These are phyloP conservation scores for Abelmoschus esculentus DNA, from an alignment of 345 rosid genomes.

Conservation along the genomic window DNA sequence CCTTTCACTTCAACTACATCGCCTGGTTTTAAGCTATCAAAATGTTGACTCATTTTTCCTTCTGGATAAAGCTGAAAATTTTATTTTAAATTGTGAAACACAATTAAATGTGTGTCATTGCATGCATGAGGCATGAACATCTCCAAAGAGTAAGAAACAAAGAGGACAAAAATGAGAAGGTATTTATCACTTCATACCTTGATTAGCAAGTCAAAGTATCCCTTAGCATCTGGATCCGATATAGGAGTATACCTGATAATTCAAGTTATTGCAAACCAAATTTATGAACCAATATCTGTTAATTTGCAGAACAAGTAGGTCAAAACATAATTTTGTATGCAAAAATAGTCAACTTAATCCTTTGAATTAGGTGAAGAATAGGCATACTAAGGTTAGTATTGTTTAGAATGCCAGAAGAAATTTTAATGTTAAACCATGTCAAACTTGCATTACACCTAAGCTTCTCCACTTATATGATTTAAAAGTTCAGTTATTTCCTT, in stretches of 20 bases:
- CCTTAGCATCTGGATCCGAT: constrained; percentile 84
- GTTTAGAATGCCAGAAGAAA: neutral
- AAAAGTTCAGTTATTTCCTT: neutral
- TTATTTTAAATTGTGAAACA: neutral
- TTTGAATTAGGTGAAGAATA: neutral
- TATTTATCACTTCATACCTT: constrained; percentile 44
- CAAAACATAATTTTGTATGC: neutral
- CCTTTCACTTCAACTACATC: constrained; percentile 91
- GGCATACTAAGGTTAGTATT: neutral
- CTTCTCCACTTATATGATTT: neutral
- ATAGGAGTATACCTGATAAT: constrained; percentile 80
- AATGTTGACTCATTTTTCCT: constrained; percentile 98
- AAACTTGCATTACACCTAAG: neutral
- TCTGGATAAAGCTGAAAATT: constrained; percentile 77
- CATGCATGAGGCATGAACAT: neutral
- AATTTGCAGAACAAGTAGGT: neutral
- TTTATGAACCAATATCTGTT: neutral
- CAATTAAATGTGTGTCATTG: neutral
- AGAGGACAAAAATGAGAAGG: neutral
- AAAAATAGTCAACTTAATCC: neutral
- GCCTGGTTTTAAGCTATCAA: constrained; percentile 87
- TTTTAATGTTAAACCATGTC: neutral
- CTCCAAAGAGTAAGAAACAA: neutral
- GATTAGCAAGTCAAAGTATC: constrained; percentile 78
- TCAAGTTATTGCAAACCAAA: neutral